A percentile compares a stretch with the other conserved stretches of the same genome.
These are phyloP conservation scores for Macrolepiota fuliginosa DNA, from an alignment of 768 basidiomycete genomes.

Conservation along the genomic window DNA sequence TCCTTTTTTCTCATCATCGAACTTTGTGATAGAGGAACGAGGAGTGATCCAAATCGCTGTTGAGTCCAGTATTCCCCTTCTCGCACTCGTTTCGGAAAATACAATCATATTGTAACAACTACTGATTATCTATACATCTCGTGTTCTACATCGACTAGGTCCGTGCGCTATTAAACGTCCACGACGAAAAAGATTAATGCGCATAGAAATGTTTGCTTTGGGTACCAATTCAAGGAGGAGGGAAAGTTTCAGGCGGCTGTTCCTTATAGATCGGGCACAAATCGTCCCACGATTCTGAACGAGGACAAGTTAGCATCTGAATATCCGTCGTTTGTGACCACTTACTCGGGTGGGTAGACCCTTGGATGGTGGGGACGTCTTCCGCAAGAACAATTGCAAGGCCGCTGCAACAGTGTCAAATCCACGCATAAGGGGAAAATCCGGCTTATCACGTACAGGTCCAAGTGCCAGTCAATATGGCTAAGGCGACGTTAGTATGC, in stretches of 20 bases:
- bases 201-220: neutral
- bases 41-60: too few species aligned
- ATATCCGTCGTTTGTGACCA: neutral
- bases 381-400: constrained; percentile 37
- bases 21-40: too few species aligned
- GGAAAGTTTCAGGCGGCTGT: constrained; percentile 14
- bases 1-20: too few species aligned
- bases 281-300: constrained; percentile 22
- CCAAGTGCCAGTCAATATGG: constrained; percentile 37
- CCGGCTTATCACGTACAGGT: constrained; percentile 24
- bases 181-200: neutral
- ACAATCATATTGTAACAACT: too few species aligned
- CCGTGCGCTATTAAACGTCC: neutral
- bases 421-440: constrained; percentile 30
- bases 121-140: too few species aligned
- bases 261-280: constrained; percentile 28
- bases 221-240: neutral
- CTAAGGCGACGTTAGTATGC: constrained; percentile 15
- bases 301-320: neutral
- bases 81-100: too few species aligned
- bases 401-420: constrained; percentile 24
- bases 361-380: constrained; percentile 21
- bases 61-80: too few species aligned
- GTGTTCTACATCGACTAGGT: too few species aligned
- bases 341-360: constrained; percentile 18